These are phyloP conservation scores for Sporothrix brasiliensis DNA, from an alignment of 2,329 filamentous ascomycete genomes.

Conservation along the genomic window DNA sequence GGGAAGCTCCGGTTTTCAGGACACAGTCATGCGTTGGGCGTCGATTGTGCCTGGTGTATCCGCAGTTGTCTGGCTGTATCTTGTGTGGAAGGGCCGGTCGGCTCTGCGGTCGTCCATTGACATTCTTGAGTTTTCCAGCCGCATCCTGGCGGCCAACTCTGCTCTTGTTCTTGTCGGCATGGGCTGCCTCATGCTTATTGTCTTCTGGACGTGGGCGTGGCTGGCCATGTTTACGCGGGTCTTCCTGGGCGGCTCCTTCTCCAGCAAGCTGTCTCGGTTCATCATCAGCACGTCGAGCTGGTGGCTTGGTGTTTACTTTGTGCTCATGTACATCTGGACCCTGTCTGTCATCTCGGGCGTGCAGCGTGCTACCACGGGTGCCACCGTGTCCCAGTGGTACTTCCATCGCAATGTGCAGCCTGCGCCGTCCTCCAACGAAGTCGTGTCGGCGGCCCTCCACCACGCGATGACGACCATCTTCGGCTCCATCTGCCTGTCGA, in stretches of 20 bases:
- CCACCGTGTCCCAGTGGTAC: constrained; percentile 98
- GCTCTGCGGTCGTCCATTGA: constrained; percentile 81
- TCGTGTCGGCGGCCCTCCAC: constrained; percentile 78
- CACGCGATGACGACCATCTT: constrained; percentile 87
- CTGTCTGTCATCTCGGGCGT: constrained; percentile 83
- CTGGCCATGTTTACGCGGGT: constrained; percentile 94
- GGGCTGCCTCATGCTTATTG: constrained; percentile 70
- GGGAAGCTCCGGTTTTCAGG: constrained; percentile 76
- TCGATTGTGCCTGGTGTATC: constrained; percentile 75
- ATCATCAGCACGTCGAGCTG: constrained; percentile 86
- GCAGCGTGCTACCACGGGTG: constrained; percentile 87
- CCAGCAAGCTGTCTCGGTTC: constrained; percentile 64
- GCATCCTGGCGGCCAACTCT: constrained; percentile 82
- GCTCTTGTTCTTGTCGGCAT: constrained; percentile 84
- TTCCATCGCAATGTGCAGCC: constrained; percentile 88
- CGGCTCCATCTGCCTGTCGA: constrained; percentile 88
- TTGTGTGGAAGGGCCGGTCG: constrained; percentile 77
- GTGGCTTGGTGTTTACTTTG: constrained; percentile 92
- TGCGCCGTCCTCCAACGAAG: constrained; percentile 73
- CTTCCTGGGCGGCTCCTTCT: constrained; percentile 88
- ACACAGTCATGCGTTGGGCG: constrained; percentile 84
- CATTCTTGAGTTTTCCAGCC: constrained; percentile 89
- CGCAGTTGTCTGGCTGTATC: constrained; percentile 78
- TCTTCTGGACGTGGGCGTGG: constrained; percentile 95
- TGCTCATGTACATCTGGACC: constrained; percentile 95